Percentiles rank a stretch among this genome's conserved stretches.
Evolutionary conservation across 768 basidiomycete species (phyloP).

Genomic region (Lactarius trivialis): DNA sequence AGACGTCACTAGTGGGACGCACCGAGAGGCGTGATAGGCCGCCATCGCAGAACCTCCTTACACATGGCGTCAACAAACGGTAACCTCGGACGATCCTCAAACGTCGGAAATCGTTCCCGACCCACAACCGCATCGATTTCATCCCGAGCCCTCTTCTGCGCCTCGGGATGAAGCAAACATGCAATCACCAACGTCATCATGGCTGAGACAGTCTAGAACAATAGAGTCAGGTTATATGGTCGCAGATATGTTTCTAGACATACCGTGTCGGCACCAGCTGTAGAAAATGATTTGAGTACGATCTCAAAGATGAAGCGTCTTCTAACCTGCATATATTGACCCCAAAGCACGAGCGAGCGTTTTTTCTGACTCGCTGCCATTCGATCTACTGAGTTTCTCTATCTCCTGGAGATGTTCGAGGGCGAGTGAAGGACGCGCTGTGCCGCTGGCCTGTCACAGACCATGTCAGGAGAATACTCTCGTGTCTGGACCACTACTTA

Average conservation of each 20-base stretch:
- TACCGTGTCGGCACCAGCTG: constrained; percentile 12
- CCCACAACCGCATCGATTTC: constrained; percentile 25
- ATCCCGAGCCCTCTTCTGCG: background rate
- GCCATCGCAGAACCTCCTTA: constrained; percentile 24
- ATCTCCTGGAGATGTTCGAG: too few relatives aligned
- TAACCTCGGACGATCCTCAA: constrained; percentile 21
- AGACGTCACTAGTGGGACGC: background rate
- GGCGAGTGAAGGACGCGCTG: too few relatives aligned
- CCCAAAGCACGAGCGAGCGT: too few relatives aligned
- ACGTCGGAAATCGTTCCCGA: constrained; percentile 19
- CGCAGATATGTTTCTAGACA: background rate
- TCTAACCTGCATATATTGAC: too few relatives aligned
- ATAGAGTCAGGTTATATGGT: background rate
- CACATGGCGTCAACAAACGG: constrained; percentile 24
- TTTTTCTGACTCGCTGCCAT: too few relatives aligned
- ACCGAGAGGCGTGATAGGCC: constrained; percentile 15
- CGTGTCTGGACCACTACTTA: too few relatives aligned
- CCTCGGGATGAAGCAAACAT: too few relatives aligned
- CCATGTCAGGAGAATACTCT: too few relatives aligned
- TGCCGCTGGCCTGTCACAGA: too few relatives aligned
- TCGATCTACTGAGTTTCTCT: too few relatives aligned
- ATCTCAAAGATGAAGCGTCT: too few relatives aligned
- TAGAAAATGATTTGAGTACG: background rate
- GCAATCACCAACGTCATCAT: background rate
- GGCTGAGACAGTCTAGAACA: constrained; percentile 4